Percentiles rank a stretch among this genome's conserved stretches.
Evolutionary conservation across 805 yeast genomes (phyloP).

Genomic region (Ascoidea asiatica): DNA sequence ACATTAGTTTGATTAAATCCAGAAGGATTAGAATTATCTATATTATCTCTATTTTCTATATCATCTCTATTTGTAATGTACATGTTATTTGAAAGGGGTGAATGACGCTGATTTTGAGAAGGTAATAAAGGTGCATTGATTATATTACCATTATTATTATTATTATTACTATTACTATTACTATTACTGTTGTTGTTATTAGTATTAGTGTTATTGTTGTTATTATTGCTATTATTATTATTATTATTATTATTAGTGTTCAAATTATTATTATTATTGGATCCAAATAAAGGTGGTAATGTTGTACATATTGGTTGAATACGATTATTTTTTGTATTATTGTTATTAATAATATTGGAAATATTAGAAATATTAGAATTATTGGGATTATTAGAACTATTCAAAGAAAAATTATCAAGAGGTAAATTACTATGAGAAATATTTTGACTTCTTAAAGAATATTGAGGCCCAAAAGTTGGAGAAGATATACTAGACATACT

Average conservation of each 20-base stretch:
- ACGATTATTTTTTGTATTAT: too few species aligned
- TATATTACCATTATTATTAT: background rate
- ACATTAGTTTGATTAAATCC: too few species aligned
- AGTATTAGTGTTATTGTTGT: constrained; percentile 16
- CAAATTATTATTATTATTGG: too few species aligned
- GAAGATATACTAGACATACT: constrained; percentile 15
- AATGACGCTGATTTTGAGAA: constrained; percentile 1
- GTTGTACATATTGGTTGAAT: too few species aligned
- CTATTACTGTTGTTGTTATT: constrained; percentile 2
- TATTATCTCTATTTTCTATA: too few species aligned
- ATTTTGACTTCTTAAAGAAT: constrained; percentile 14
- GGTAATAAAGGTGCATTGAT: constrained; percentile 1
- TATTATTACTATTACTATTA: constrained; percentile 3
- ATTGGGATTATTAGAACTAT: background rate
- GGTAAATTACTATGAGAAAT: background rate
- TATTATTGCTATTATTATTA: constrained; percentile 15
- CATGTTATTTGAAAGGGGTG: constrained; percentile 1
- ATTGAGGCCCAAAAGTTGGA: constrained; percentile 34
- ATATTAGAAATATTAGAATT: too few species aligned
- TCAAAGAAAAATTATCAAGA: background rate
- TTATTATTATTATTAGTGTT: constrained; percentile 5
- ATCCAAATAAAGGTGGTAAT: too few species aligned
- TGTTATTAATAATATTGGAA: background rate
- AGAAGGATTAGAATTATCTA: too few species aligned
- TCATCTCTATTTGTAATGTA: too few species aligned